These are phyloP conservation scores for Lagenidium sp. DNA, from an alignment of 352 stramenopile species.

Conservation along the genomic window DNA sequence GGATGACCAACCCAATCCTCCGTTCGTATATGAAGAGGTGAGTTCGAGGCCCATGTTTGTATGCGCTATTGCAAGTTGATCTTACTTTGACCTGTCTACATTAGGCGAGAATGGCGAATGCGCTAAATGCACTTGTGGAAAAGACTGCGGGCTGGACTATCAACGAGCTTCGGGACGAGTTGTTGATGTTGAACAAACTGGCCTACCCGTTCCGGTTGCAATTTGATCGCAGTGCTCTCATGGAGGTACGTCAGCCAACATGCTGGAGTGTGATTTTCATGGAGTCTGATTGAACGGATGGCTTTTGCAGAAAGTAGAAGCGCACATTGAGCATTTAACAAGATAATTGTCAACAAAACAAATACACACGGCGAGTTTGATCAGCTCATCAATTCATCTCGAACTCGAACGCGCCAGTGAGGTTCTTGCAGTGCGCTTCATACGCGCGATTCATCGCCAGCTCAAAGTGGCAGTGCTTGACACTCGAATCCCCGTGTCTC, in stretches of 20 bases:
- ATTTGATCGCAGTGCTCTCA: constrained; percentile 55
- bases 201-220: constrained; percentile 50
- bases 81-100: not conserved
- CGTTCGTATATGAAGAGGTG: constrained; percentile 86
- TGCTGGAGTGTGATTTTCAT: no score
- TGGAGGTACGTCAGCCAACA: constrained; percentile 47
- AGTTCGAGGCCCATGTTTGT: no score
- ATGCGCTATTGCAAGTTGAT: not conserved
- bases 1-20: no score
- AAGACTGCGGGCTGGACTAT: constrained; percentile 63
- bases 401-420: constrained; percentile 47
- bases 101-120: constrained; percentile 40
- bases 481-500: constrained; percentile 45
- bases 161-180: constrained; percentile 59
- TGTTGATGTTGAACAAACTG: constrained; percentile 62
- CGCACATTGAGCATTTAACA: no score
- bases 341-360: not conserved
- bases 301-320: no score
- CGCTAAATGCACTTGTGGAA: constrained; percentile 37
- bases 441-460: constrained; percentile 65
- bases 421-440: constrained; percentile 42
- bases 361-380: not conserved
- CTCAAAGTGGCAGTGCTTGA: constrained; percentile 64
- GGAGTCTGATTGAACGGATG: no score
- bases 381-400: constrained; percentile 25